Evolutionary conservation across 805 yeast genomes (phyloP), one percentile per base, ranked within the genome.

Genomic region (Scheffersomyces ergatensis): DNA sequence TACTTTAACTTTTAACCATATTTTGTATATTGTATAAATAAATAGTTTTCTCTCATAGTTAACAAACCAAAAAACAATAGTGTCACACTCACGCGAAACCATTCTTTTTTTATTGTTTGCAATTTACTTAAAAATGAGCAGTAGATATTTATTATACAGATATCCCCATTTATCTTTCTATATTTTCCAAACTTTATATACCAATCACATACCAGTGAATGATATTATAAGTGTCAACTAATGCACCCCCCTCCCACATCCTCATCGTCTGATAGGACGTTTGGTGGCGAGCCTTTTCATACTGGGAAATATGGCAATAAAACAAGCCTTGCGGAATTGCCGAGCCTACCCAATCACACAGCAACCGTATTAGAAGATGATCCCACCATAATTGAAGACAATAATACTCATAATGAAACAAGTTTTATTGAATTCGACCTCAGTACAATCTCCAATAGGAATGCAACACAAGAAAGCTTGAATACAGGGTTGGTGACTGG

Each of bases 381-480:
- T 21, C 29, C 14, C 5, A 25, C n/a, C 29, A 25, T 25, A 25
- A 11, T 13, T 11, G 29, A 25, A 25, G n/a, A n/a, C n/a, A 13
- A 12, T 12, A 25, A 7, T 9, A 12, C n/a, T 14, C 18, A 29
- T 5, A 5, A 16, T 12, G 25, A 51, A 11, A 44, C 37, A 12
- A 48, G 51, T 14, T 62, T 50, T 37, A 59, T 63, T 6, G 69
- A 63, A 34, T 63, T 63, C 40, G 61, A 63, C 45, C 49, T 62
- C 34, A 54, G 58, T 21, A 38, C 21, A 11, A 18, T 33, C 16
- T 35, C 30, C n/a, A 33, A 33, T 24, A 40, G 15, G 18, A 36
- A 31, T 18, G 25, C 33, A 15, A 21, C 38, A 5, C 33, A 25
- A 13, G 32, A 29, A 14, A 29, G 32, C 15, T 15, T 29, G 26